Evolutionary conservation across 2,329 filamentous ascomycete species (phyloP), one percentile per base, ranked within the genome.

Genomic region (Pseudomassariella vexata): DNA sequence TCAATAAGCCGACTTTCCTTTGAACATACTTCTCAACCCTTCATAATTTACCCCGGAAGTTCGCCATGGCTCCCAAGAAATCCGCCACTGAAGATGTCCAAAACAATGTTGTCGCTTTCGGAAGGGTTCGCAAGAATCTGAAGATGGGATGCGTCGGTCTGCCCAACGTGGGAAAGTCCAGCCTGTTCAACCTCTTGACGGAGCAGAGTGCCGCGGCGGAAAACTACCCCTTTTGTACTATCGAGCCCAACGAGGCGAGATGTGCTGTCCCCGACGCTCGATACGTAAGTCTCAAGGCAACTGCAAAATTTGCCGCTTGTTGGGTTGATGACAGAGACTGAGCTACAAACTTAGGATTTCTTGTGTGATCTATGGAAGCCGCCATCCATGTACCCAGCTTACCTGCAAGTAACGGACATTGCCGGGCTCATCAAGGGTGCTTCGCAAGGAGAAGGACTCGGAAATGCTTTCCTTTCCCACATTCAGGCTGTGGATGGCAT

Each of bases 121-220:
- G 62, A 5, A 49, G 62, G n/a, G n/a, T n/a, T n/a, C n/a, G n/a
- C n/a, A n/a, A n/a, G n/a, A n/a, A n/a, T n/a, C 53, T 66, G 9
- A 66, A 66, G 46, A 66, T 66, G 62, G 62, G 62, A 35, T 65
- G 62, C 40, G 62, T 66, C 19, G 62, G 62, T 26, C 49, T 66
- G 30, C 62, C 62, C 23, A 66, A 66, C 32, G 62, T 66, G 30
- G 62, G 62, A 29, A 66, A 66, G 40, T 62, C 58, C n/a, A 62
- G 56, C 27, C 40, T 66, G 38, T 66, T 66, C 48, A 66, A 66
- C 25, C 55, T 66, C 20, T 52, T 66, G 49, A 66, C 62, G 3
- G 57, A 65, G 47, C 61, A 66, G 51, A 63, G 56, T 44, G 62
- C 59, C 21, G 55, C 62, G 2, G 62, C 62, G 1, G 62, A 65